phyloP scores from a whole-genome alignment of 345 rosid species.

The Gossypium sturtianum region DNA sequence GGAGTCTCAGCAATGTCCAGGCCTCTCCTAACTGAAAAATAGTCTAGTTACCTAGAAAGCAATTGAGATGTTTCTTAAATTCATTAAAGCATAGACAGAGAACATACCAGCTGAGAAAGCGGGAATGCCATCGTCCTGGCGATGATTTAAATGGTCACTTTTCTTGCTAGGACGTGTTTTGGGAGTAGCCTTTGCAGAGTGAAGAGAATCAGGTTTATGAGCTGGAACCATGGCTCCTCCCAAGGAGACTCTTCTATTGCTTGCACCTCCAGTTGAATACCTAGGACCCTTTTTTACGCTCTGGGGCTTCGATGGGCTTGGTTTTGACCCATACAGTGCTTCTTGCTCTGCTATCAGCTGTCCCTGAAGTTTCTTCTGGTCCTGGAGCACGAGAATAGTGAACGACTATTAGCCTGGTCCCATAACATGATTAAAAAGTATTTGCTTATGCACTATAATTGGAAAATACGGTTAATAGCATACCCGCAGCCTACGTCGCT shows the following conservation, averaged over 20 bases:
- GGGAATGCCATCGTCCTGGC: constrained; percentile 38
- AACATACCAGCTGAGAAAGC: constrained; percentile 56
- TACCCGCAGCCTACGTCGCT: constrained; percentile 83
- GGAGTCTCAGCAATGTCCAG: constrained; percentile 65
- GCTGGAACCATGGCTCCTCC: constrained; percentile 70
- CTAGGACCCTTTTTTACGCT: constrained; percentile 67
- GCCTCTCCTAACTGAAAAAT: constrained; percentile 54
- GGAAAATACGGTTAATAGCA: constrained; percentile 1
- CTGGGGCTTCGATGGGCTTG: constrained; percentile 84
- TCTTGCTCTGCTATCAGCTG: constrained; percentile 94
- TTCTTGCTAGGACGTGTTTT: constrained; percentile 48
- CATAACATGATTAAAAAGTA: not conserved
- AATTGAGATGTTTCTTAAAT: not conserved
- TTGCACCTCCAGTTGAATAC: constrained; percentile 71
- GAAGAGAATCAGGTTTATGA: constrained; percentile 52
- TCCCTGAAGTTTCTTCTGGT: constrained; percentile 96
- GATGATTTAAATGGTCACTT: constrained; percentile 24
- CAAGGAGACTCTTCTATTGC: constrained; percentile 62
- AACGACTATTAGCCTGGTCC: not conserved
- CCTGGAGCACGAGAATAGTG: constrained; percentile 39
- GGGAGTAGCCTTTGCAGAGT: constrained; percentile 35
- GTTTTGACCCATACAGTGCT: constrained; percentile 88
- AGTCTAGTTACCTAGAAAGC: not conserved
- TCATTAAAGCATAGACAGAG: not conserved
- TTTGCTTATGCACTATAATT: not conserved